Conservation (phyloP, 179 eudicot genomes). For the Beta lomatogona region DNA sequence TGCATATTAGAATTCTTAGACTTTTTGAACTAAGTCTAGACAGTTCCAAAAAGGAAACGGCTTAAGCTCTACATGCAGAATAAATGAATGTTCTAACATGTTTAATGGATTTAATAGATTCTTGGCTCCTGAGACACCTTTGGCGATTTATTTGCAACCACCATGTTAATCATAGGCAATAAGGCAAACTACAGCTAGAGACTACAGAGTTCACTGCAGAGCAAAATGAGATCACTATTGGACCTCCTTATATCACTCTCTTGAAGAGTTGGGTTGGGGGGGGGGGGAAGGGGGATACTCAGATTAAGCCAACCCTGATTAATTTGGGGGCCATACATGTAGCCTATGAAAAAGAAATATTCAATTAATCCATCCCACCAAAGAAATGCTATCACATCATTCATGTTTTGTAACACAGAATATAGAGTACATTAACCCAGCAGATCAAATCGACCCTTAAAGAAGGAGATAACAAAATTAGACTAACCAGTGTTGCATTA, state of each 20-base stretch:
- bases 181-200: background rate
- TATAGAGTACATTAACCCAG: background rate
- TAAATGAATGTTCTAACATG: too few relatives aligned
- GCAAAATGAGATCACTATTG: background rate
- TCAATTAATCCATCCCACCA: too few relatives aligned
- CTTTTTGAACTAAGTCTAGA: too few relatives aligned
- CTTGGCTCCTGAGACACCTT: too few relatives aligned
- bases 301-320: background rate
- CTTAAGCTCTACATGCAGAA: too few relatives aligned
- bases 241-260: background rate
- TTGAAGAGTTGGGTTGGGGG: background rate
- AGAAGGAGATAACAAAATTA: background rate
- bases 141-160: background rate
- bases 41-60: too few relatives aligned
- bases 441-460: background rate
- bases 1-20: too few relatives aligned
- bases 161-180: background rate
- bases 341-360: background rate
- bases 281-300: background rate
- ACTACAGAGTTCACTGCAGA: background rate
- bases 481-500: conserved; percentile 60
- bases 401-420: background rate
- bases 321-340: background rate
- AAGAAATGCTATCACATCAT: background rate
- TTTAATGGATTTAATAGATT: too few relatives aligned